These are phyloP conservation scores for Penicillium silybi DNA, from an alignment of 495 filamentous ascomycete species.

Conservation along the genomic window DNA sequence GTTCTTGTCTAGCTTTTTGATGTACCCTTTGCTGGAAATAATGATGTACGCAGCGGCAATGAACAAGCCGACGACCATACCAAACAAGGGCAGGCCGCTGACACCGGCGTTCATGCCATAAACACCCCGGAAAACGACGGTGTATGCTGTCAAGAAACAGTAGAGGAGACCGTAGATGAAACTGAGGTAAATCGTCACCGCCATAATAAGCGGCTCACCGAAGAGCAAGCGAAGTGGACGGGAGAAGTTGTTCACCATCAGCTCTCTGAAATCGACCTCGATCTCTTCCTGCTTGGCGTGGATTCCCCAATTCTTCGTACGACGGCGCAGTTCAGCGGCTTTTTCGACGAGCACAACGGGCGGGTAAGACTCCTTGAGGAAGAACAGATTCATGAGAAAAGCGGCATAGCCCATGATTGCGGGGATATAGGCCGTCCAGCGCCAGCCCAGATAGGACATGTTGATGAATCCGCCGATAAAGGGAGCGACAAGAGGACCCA, in stretches of 20 bases:
- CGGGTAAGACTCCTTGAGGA: constrained; percentile 81
- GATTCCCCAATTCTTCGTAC: constrained; percentile 89
- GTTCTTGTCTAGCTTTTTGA: constrained; percentile 66
- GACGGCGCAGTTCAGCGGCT: constrained; percentile 72
- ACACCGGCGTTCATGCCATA: constrained; percentile 38
- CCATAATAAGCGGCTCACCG: constrained; percentile 26
- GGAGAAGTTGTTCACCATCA: constrained; percentile 35
- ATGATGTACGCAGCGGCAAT: constrained; percentile 34
- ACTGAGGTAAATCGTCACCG: constrained; percentile 28
- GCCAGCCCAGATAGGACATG: constrained; percentile 62
- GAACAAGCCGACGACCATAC: constrained; percentile 40
- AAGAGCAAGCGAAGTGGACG: constrained; percentile 27
- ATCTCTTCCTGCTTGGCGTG: constrained; percentile 94
- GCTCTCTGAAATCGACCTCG: constrained; percentile 73
- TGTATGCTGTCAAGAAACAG: constrained; percentile 44
- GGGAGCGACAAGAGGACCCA: constrained; percentile 76
- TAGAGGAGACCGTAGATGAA: constrained; percentile 45
- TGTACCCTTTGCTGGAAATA: constrained; percentile 27
- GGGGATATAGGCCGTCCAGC: constrained; percentile 78
- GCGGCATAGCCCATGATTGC: constrained; percentile 76
- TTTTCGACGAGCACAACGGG: constrained; percentile 76
- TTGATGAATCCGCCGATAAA: constrained; percentile 77
- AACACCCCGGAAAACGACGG: constrained; percentile 37
- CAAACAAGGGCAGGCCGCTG: constrained; percentile 39
- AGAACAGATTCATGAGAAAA: constrained; percentile 65